These are phyloP conservation scores for Syzygium aromaticum DNA, from an alignment of 345 rosid species.

Conservation along the genomic window DNA sequence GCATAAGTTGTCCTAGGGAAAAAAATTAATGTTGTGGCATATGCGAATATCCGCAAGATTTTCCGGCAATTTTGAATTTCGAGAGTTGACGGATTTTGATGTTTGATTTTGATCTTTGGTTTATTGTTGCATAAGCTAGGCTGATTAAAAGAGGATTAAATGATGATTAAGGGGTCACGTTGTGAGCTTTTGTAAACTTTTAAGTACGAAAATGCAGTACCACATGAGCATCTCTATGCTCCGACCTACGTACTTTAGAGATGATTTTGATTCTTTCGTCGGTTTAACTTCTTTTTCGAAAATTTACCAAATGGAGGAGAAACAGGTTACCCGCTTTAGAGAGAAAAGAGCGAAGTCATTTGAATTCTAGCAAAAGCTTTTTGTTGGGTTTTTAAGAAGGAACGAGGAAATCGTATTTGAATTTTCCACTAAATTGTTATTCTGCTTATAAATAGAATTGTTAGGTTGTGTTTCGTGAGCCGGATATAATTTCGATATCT, in stretches of 20 bases:
- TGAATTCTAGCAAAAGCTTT: not conserved
- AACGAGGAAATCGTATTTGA: not conserved
- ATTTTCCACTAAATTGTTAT: not conserved
- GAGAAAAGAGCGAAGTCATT: not conserved
- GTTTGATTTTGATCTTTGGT: not conserved
- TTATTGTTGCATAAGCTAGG: not conserved
- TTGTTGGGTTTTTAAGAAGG: not conserved
- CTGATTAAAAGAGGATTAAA: not conserved
- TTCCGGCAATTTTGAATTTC: not conserved
- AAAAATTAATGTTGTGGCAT: not conserved
- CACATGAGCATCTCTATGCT: not conserved
- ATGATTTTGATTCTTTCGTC: not conserved
- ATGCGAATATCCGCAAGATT: not conserved
- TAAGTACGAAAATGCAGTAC: not conserved
- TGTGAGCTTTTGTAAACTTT: not conserved
- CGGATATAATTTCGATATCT: too few relatives aligned
- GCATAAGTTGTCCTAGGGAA: not conserved
- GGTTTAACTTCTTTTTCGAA: not conserved
- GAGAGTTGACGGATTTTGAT: not conserved
- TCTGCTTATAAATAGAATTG: not conserved
- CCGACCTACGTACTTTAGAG: not conserved
- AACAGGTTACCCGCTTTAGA: not conserved
- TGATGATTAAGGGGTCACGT: not conserved
- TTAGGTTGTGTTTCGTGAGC: not conserved
- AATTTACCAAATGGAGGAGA: not conserved